Evolutionary conservation across 768 basidiomycete species (phyloP).

Genomic region (Lentinula sp.): DNA sequence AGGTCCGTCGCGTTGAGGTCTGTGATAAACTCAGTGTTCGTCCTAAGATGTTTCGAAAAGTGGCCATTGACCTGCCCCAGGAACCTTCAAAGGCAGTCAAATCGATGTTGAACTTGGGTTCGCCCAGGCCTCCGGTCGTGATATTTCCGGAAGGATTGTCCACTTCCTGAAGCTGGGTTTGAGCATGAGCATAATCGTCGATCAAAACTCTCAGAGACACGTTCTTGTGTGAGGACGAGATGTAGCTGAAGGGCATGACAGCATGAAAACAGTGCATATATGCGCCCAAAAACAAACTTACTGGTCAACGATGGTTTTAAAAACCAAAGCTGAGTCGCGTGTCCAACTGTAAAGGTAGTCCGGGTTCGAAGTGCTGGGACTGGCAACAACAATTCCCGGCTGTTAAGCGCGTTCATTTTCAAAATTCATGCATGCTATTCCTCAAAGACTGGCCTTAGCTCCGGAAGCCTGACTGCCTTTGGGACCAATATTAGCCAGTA

Average conservation of each 20-base stretch:
- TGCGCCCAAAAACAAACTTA: slow-evolving; percentile 16
- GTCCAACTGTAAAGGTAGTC: slow-evolving; percentile 64
- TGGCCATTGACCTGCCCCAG: slow-evolving; percentile 25
- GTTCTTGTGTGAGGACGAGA: slow-evolving; percentile 25
- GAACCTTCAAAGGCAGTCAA: slow-evolving; percentile 50
- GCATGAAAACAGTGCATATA: neutral
- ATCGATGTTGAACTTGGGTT: slow-evolving; percentile 68
- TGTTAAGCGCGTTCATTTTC: neutral
- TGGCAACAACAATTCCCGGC: slow-evolving; percentile 42
- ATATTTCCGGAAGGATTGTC: slow-evolving; percentile 61
- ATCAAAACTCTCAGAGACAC: slow-evolving; percentile 37
- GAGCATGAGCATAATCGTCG: slow-evolving; percentile 47
- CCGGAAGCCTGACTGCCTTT: slow-evolving; percentile 46
- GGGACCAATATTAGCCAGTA: slow-evolving; percentile 71
- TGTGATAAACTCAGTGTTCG: neutral
- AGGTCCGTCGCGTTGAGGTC: slow-evolving; percentile 45
- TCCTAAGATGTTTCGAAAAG: neutral
- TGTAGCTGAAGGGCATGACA: neutral
- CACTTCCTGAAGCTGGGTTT: slow-evolving; percentile 51
- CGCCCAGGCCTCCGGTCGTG: slow-evolving; percentile 60
- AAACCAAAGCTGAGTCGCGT: slow-evolving; percentile 61
- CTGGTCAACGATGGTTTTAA: slow-evolving; percentile 39
- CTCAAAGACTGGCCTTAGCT: slow-evolving; percentile 24
- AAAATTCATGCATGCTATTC: neutral
- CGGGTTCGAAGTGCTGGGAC: slow-evolving; percentile 38